Evolutionary conservation across 23 red algal species (phyloP), one percentile per base, ranked within the genome.

Genomic region (Cyanidioschyzon merolae): DNA sequence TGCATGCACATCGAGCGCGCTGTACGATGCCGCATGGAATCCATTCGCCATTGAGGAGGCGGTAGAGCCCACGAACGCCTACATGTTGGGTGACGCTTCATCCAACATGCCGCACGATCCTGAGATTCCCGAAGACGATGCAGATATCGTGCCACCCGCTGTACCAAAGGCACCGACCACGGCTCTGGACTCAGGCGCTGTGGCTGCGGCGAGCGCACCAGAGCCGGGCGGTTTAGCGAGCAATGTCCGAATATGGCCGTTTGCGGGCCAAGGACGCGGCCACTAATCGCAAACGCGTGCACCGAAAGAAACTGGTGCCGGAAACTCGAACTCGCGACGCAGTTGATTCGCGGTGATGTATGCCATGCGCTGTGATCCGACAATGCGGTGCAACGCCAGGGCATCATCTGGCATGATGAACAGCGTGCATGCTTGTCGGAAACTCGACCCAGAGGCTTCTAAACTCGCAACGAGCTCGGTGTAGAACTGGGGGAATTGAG

Each of bases 391-490:
- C 16, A 71, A 7, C 16, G 63, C 63, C 16, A 71, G 63, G n/a
- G 63, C 32, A 32, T 71, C 63, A 7, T 71, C 29, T 35, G 63
- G 63, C 63, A 71, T 3, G n/a, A 71, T 32, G 67, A 76, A 92
- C 2, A 92, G 78, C 7, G 80, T 77, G 41, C 76, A 83, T 54
- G 86, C 83, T 24, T 57, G 57, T 29, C 75, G 77, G 39, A 78
- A 80, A 35, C 74, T 68, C 16, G 83, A 83, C 0, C 76, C 79
- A 34, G 84, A 78, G 41, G 84, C 77, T 39, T 74, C 83, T 54
- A 85, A 77, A 76, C 81, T 92, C 29, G 86, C 85, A 0, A 84
- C 59, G n/a, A 92, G n/a, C 67, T 92, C 89, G 35, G 80, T 67
- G 37, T 92, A 92, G 75, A 87, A 92, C 0, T 39, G 37, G 0